phyloP scores from a whole-genome alignment of 768 basidiomycete genomes.

The Crassisporium funariophilum region DNA sequence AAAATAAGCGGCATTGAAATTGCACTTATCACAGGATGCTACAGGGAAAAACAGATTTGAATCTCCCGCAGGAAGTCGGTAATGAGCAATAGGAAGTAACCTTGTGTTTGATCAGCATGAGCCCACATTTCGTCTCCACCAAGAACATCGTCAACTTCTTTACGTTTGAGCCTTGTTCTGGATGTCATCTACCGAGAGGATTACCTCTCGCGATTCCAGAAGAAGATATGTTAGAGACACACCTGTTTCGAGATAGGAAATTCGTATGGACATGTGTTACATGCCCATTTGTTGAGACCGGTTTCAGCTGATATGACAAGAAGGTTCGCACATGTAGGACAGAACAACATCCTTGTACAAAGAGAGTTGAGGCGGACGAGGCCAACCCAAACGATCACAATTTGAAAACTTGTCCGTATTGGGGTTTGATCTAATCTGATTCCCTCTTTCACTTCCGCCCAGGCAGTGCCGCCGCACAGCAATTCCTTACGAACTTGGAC shows the following conservation, averaged over 20 bases:
- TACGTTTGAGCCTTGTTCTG: slow-evolving; percentile 81
- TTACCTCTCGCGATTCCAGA: background rate
- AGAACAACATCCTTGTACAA: slow-evolving; percentile 91
- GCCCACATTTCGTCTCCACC: slow-evolving; percentile 95
- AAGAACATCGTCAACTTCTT: slow-evolving; percentile 92
- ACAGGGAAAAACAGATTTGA: background rate
- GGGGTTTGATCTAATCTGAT: background rate
- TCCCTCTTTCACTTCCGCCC: background rate
- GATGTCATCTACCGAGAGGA: slow-evolving; percentile 78
- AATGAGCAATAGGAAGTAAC: slow-evolving; percentile 41
- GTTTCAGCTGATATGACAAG: slow-evolving; percentile 77
- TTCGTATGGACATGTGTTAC: slow-evolving; percentile 93
- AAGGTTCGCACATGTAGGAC: slow-evolving; percentile 91
- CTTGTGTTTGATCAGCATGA: slow-evolving; percentile 85
- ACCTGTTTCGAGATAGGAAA: slow-evolving; percentile 90
- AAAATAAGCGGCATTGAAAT: slow-evolving; percentile 84
- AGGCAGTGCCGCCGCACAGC: background rate
- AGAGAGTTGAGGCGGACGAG: too few species aligned
- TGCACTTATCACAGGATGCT: slow-evolving; percentile 79
- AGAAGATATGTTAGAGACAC: slow-evolving; percentile 5
- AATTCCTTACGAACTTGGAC: too few species aligned
- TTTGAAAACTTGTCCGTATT: background rate
- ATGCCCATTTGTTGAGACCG: slow-evolving; percentile 90
- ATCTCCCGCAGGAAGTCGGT: background rate
- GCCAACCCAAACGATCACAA: background rate